Base-by-base conservation (phyloP, 768 basidiomycete species). In the Clathrus columnatus region DNA sequence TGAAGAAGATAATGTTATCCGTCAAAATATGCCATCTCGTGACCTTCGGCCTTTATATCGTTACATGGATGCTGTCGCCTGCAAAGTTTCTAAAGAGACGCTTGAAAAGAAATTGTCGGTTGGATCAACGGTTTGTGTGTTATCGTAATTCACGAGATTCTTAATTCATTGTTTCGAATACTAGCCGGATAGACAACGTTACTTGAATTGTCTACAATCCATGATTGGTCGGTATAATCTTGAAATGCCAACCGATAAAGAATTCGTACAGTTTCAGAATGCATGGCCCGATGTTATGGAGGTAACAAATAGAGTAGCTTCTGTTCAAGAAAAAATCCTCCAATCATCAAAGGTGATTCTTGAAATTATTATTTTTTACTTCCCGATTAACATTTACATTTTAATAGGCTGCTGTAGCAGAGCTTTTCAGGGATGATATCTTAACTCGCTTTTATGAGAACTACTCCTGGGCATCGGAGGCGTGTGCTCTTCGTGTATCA, bases 341-440 rank as follows among this genome's bases (percentile, higher is more conserved):
- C 10, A 48, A 36, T 46, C 45, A 8, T 54, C 53, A 8, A 54
- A 54, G 44, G 53, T 54, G 23, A 24, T 7, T n/a, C 32, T 26
- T 6, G n/a, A 26, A 26, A 20, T 20, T 7, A 46, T 20, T 20
- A 46, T 7, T 11, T n/a, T 16, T 16, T 7, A 32, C 7, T 32
- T 32, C 30, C n/a, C n/a, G n/a, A n/a, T n/a, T n/a, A n/a, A n/a
- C n/a, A n/a, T n/a, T n/a, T n/a, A n/a, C 5, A 7, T 49, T 48
- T 27, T 54, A 56, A 4, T 41, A 59, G 28, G 60, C 59, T 21
- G 58, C 60, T 4, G 50, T 61, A 26, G 60, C 55, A 20, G 28
- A 51, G 17, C 45, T 63, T 18, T 61, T 61, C 56, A 43, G 27
- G 26, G 62, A 63, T 53, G 58, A 63, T 41, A 26, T 60, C 30